phyloP scores from a whole-genome alignment of 2,329 filamentous ascomycete genomes.

The Hypoxylon rubiginosum region DNA sequence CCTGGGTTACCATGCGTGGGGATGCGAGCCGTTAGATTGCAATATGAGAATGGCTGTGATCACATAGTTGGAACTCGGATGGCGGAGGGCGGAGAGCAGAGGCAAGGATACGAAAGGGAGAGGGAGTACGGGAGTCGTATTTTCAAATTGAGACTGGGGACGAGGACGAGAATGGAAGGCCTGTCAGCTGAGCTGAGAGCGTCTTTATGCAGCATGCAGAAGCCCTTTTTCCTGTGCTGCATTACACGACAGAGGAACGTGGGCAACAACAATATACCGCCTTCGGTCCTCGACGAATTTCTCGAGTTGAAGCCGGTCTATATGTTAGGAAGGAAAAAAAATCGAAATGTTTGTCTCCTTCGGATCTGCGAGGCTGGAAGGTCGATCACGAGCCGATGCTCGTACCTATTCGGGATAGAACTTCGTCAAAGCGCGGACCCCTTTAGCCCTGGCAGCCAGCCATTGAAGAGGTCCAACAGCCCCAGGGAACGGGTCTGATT shows the following conservation, averaged over 20 bases:
- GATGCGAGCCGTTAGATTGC: slow-evolving; percentile 2
- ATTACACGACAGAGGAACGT: slow-evolving; percentile 25
- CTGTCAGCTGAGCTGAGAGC: slow-evolving; percentile 41
- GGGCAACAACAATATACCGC: slow-evolving; percentile 12
- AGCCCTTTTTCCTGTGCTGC: slow-evolving; percentile 36
- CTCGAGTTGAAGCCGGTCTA: slow-evolving; percentile 3
- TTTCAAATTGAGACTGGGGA: slow-evolving; percentile 37
- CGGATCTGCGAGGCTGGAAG: slow-evolving; percentile 21
- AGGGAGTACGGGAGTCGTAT: slow-evolving; percentile 36
- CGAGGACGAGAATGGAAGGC: slow-evolving; percentile 37
- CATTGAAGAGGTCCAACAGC: slow-evolving; percentile 20
- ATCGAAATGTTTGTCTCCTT: not conserved
- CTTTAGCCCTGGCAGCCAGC: slow-evolving; percentile 11
- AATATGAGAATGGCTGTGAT: not conserved
- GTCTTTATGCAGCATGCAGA: slow-evolving; percentile 30
- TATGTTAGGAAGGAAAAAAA: not conserved
- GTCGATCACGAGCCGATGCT: slow-evolving; percentile 34
- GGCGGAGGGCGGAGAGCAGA: slow-evolving; percentile 3
- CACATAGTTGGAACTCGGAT: not conserved
- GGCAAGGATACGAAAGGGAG: slow-evolving; percentile 10
- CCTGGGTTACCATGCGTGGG: slow-evolving; percentile 16
- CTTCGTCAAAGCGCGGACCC: slow-evolving; percentile 26
- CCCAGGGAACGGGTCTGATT: slow-evolving; percentile 18
- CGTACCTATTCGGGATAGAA: slow-evolving; percentile 28
- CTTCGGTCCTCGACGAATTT: slow-evolving; percentile 2